phyloP scores from a whole-genome alignment of 805 yeast species.

The Kurtzmaniella cleridarum region DNA sequence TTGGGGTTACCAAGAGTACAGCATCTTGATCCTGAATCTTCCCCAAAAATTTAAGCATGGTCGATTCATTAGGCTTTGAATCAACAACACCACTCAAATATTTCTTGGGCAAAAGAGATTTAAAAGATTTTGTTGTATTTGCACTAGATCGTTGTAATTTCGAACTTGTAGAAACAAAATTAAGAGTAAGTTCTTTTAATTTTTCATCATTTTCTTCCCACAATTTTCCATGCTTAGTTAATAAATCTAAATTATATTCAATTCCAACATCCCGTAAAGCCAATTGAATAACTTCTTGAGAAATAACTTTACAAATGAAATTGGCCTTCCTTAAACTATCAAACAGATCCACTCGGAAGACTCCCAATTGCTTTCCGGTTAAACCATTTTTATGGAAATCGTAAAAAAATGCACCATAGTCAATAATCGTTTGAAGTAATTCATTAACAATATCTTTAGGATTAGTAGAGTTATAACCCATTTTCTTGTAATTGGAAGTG shows the following conservation, averaged over 20 bases:
- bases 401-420: conserved; percentile 42
- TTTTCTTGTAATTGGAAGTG: conserved; percentile 26
- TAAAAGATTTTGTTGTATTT: conserved; percentile 26
- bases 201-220: conserved; percentile 45
- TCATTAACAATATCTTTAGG: conserved; percentile 27
- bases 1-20: conserved; percentile 45
- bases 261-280: conserved; percentile 42
- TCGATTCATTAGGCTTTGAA: conserved; percentile 32
- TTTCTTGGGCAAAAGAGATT: conserved; percentile 31
- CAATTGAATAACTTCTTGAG: conserved; percentile 44
- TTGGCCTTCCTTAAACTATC: conserved; percentile 48
- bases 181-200: conserved; percentile 33
- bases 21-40: conserved; percentile 40
- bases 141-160: conserved; percentile 40
- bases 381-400: conserved; percentile 29
- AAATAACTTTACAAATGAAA: conserved; percentile 39
- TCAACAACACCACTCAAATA: conserved; percentile 39
- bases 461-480: conserved; percentile 28
- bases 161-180: conserved; percentile 33
- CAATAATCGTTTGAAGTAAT: conserved; percentile 30
- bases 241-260: conserved; percentile 28
- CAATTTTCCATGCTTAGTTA: conserved; percentile 33
- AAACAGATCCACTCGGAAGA: conserved; percentile 45
- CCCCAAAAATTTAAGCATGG: conserved; percentile 46
- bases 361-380: conserved; percentile 47